Base-by-base conservation (phyloP, 2,329 filamentous ascomycete genomes). In the Hortaea werneckii region DNA sequence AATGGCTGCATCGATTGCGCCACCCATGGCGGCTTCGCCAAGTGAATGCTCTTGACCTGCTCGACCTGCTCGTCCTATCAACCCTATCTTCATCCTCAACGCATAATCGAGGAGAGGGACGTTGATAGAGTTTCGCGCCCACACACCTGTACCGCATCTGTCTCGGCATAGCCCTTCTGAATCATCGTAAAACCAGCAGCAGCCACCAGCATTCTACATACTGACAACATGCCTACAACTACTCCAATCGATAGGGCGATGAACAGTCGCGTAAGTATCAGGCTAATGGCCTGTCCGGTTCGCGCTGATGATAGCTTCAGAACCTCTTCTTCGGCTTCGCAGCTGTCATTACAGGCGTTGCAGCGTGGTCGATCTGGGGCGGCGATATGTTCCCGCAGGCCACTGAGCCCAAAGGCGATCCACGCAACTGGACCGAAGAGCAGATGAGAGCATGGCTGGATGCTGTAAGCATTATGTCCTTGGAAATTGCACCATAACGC, bases 321-420 rank as follows among this genome's bases (percentile, higher is more conserved):
- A 65, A 64, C 46, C 50, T 64, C 42, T 64, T 58, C 57, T 45
- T 68, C 82, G 86, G 82, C 12, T 95, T 95, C 62, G 81, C 84
- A 4, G 86, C 85, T 7, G 75, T 94, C 43, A 77, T 95, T 10
- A 85, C 85, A 5, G 87, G 85, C 1, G 87, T 84, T 1, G 84
- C 87, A 11, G 80, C 79, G 37, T 95, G 85, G 83, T 77, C 79
- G 12, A 90, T 95, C 57, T 94, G 85, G 82, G 87, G 87, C 46
- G 76, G 79, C 44, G 87, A 90, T 52, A 77, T 95, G 59, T 94
- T 95, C 58, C 89, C 89, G 1, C 66, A 77, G 3, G 72, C 80
- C 53, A 50, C 72, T 41, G 88, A 95, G 61, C 87, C 89, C n/a
- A 85, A 72, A 28, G 88, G 88, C 49, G 80, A 83, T 51, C 80